phyloP scores from a whole-genome alignment of 106 monocot species.

The Dendrobium officinale region DNA sequence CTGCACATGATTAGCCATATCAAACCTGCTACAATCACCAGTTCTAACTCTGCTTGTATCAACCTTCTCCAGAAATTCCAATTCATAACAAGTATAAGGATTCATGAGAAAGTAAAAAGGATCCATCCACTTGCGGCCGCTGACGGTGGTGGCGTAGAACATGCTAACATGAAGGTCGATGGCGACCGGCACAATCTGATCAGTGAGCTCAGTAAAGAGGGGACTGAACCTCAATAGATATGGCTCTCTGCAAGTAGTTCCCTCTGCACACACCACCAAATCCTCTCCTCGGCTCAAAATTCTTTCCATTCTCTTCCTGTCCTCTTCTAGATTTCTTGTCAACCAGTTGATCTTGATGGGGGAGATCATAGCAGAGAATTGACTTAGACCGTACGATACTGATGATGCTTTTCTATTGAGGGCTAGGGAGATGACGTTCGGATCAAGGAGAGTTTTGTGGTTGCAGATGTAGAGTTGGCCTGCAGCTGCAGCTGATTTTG shows the following conservation, averaged over 20 bases:
- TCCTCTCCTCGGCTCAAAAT: conserved; percentile 30
- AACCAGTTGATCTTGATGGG: conserved; percentile 55
- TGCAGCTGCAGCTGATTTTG: not conserved
- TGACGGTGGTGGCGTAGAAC: conserved; percentile 75
- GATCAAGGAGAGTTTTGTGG: conserved; percentile 74
- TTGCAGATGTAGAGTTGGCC: conserved; percentile 51
- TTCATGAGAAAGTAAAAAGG: conserved; percentile 60
- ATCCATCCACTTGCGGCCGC: conserved; percentile 57
- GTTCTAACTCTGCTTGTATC: conserved; percentile 8
- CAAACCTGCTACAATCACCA: conserved; percentile 8
- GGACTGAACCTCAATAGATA: conserved; percentile 81
- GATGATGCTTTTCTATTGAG: conserved; percentile 23
- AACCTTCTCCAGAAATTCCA: conserved; percentile 40
- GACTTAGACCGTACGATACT: conserved; percentile 74
- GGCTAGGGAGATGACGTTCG: conserved; percentile 32
- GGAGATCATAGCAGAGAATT: conserved; percentile 40
- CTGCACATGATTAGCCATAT: conserved; percentile 64
- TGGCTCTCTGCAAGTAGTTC: conserved; percentile 87
- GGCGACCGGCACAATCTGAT: conserved; percentile 51
- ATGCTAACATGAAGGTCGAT: conserved; percentile 26
- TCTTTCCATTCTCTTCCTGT: conserved; percentile 30
- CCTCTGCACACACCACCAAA: conserved; percentile 74
- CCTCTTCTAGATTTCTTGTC: conserved; percentile 31
- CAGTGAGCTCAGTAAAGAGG: conserved; percentile 64
- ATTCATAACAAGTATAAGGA: conserved; percentile 32